Percentiles rank a stretch among this genome's conserved stretches.
Conservation (phyloP, 1,284 basidiomycete species). For the Inonotus obliquus region DNA sequence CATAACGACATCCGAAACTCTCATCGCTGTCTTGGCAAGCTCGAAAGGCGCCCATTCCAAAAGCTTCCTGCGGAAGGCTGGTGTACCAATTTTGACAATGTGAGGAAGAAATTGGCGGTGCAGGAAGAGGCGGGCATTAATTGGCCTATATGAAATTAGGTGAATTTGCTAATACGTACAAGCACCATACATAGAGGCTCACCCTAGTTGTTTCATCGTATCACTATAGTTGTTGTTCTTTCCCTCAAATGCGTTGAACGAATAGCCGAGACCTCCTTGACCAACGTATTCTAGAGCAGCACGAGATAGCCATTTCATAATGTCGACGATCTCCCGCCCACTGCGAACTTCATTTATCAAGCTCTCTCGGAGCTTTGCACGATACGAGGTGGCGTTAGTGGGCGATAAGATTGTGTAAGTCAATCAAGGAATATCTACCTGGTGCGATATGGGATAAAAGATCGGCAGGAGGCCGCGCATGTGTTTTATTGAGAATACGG, state of each 20-base stretch:
- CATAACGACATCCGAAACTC: constrained; percentile 7
- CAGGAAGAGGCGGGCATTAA: constrained; percentile 3
- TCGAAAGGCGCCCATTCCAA: not conserved
- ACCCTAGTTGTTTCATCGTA: constrained; percentile 24
- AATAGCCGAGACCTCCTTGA: constrained; percentile 33
- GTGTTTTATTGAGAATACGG: constrained; percentile 28
- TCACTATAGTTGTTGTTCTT: constrained; percentile 25
- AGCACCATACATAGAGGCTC: not conserved
- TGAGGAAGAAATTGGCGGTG: constrained; percentile 4
- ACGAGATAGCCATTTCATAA: constrained; percentile 32
- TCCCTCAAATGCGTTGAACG: constrained; percentile 30
- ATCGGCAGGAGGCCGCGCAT: constrained; percentile 27
- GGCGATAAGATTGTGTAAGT: not conserved
- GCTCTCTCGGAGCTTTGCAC: constrained; percentile 22
- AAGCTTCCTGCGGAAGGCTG: constrained; percentile 11
- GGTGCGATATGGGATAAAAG: constrained; percentile 26
- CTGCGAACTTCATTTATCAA: constrained; percentile 17
- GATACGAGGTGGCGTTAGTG: not conserved
- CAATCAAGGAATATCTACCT: constrained; percentile 18
- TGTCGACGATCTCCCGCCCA: constrained; percentile 27
- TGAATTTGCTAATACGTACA: not conserved
- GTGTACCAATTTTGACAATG: constrained; percentile 3
- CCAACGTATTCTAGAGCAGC: constrained; percentile 35
- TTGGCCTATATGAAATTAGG: constrained; percentile 1
- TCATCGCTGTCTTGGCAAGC: not conserved